These are phyloP conservation scores for Eremothecium cymbalariae DNA, from an alignment of 1,139 yeast species.

Conservation along the genomic window DNA sequence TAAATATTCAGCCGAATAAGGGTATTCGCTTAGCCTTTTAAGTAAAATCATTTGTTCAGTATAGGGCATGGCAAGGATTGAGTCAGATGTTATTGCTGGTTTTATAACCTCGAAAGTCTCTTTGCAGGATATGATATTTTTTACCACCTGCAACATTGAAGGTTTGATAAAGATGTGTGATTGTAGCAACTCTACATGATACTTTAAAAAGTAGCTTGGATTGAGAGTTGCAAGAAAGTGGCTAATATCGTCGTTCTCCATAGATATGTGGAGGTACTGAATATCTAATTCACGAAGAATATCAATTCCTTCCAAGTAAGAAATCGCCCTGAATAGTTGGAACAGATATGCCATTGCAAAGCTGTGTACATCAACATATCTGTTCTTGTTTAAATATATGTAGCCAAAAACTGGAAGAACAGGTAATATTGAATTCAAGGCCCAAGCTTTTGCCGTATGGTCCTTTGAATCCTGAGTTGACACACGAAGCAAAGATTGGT, in stretches of 20 bases:
- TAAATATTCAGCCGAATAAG: conserved; percentile 24
- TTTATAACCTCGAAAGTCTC: conserved; percentile 23
- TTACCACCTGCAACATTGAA: conserved; percentile 23
- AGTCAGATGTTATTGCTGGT: conserved; percentile 18
- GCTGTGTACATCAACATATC: conserved; percentile 22
- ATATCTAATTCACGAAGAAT: conserved; percentile 23
- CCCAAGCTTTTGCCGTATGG: conserved; percentile 18
- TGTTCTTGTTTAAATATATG: conserved; percentile 20
- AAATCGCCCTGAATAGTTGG: conserved; percentile 27
- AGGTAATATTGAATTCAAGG: conserved; percentile 14
- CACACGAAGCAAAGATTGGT: conserved; percentile 19
- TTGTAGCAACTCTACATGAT: conserved; percentile 20
- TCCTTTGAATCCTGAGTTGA: conserved; percentile 8
- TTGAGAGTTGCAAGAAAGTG: conserved; percentile 29
- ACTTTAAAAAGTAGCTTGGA: conserved; percentile 27
- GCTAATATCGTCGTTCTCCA: conserved; percentile 14
- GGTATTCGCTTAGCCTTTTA: conserved; percentile 23
- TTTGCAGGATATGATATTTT: conserved; percentile 24
- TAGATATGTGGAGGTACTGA: conserved; percentile 19
- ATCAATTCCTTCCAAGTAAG: conserved; percentile 21
- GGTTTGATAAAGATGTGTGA: conserved; percentile 18
- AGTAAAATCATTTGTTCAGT: conserved; percentile 32
- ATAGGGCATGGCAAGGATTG: conserved; percentile 29
- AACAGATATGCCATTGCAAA: conserved; percentile 28
- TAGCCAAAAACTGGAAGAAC: conserved; percentile 18